These are phyloP conservation scores for Fusarium luffae DNA, from an alignment of 2,329 filamentous ascomycete species.

Conservation along the genomic window DNA sequence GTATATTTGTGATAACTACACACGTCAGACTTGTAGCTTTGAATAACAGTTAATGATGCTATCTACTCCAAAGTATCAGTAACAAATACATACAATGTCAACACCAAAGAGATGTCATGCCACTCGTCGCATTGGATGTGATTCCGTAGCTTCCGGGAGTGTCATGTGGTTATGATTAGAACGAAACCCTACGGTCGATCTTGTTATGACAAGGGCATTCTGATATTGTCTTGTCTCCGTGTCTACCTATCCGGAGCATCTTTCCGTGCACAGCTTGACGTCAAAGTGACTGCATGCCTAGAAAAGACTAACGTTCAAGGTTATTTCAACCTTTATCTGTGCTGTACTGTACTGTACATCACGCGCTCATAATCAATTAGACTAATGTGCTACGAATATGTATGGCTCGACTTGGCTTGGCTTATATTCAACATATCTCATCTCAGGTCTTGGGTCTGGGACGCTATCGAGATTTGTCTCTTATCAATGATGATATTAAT, in stretches of 20 bases:
- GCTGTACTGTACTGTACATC: neutral
- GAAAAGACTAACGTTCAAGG: neutral
- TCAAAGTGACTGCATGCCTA: constrained; percentile 38
- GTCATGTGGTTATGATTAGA: constrained; percentile 23
- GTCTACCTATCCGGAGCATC: constrained; percentile 4
- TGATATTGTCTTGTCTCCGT: neutral
- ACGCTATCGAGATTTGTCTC: constrained; percentile 4
- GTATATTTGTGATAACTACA: neutral
- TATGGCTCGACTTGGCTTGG: neutral
- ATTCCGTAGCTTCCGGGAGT: constrained; percentile 24
- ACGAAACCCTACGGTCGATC: constrained; percentile 30
- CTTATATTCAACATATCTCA: constrained; percentile 1
- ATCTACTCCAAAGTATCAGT: neutral
- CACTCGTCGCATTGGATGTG: constrained; percentile 12
- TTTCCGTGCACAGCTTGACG: constrained; percentile 27
- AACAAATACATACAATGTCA: neutral
- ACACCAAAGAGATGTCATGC: constrained; percentile 20
- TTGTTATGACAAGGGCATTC: neutral
- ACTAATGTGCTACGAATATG: neutral
- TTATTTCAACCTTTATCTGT: constrained; percentile 14
- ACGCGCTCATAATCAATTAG: neutral
- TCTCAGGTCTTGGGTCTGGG: neutral
- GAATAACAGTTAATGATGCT: neutral
- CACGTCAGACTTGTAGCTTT: neutral
- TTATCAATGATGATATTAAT: neutral